Conservation (phyloP, 169 alveolate genomes). For the Babesia microti region DNA sequence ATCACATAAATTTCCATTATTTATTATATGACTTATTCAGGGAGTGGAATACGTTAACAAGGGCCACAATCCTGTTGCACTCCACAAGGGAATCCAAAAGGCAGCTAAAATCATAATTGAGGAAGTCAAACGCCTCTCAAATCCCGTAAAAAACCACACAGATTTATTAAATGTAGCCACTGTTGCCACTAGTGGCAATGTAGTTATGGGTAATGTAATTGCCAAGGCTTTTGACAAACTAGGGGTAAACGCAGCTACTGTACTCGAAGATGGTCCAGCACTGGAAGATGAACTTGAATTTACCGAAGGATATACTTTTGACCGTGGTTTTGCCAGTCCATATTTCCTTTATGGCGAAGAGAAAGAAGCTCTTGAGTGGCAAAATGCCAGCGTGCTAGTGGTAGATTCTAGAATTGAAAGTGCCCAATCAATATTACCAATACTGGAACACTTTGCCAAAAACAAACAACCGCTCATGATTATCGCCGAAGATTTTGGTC, state of each 20-base stretch:
- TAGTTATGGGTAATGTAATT: conserved; percentile 72
- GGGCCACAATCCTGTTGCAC: conserved; percentile 74
- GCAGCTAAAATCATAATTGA: conserved; percentile 70
- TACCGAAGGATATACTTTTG: conserved; percentile 78
- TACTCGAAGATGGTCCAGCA: conserved; percentile 73
- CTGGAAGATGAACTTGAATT: conserved; percentile 74
- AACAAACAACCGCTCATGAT: conserved; percentile 68
- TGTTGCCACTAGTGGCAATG: conserved; percentile 74
- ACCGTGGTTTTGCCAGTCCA: conserved; percentile 73
- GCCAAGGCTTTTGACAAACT: conserved; percentile 74
- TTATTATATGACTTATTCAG: conserved; percentile 8
- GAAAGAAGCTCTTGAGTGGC: conserved; percentile 70
- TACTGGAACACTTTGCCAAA: conserved; percentile 70
- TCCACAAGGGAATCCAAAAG: conserved; percentile 73
- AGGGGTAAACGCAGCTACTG: conserved; percentile 76
- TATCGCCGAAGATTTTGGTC: conserved; percentile 76
- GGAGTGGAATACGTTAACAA: conserved; percentile 74
- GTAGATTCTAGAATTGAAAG: conserved; percentile 70
- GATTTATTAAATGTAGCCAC: conserved; percentile 75
- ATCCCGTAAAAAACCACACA: conserved; percentile 65
- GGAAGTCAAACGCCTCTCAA: conserved; percentile 63
- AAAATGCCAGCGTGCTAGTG: conserved; percentile 58
- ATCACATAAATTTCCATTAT: not conserved
- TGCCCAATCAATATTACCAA: conserved; percentile 67
- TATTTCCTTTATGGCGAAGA: conserved; percentile 73